Base-by-base conservation (phyloP, 345 rosid genomes). In the Hibiscus tridactylites region DNA sequence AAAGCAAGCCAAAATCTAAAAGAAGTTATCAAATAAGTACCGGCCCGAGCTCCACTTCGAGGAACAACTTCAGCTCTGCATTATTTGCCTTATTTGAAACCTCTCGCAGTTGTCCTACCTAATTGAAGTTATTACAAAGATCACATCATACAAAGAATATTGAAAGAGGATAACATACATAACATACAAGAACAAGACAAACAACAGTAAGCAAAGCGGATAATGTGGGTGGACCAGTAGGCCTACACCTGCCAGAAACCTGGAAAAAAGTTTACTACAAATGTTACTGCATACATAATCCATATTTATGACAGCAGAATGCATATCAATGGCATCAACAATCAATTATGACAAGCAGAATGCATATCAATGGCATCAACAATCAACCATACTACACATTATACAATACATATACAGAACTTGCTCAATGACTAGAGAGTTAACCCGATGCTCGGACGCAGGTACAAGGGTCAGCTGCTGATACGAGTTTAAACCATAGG, bases 41-140 rank as follows among this genome's bases (percentile, higher is more conserved):
- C 93, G 49, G 80, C 33, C 89, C 92, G 63, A 81, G 77, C 75
- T 88, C 96, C 69, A 87, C 83, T 86, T 93, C 98, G 85, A 93
- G 76, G 75, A 89, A 93, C 75, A 93, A 79, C 77, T 93, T 93
- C 74, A 93, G 78, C 71, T 93, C 98, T 24, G 97, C 96, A 83
- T 81, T 91, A 71, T 79, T 86, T 10, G 88, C 81, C 83, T 88
- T 93, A 75, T 91, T 88, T 65, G 96, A 88, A 60, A 84, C 93
- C 81, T 91, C 98, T 81, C 89, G 86, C 79, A 93, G 74, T 76
- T 91, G 94, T 73, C 97, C 98, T 80, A 93, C 98, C 98, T 93
- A 79, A 70, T 61, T 12, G 24, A 54, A 60, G 13, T 10, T 31
- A 68, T 62, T 9, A 56, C 10, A 13, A 50, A 57, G 17, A 52